Conservation (phyloP, 495 filamentous ascomycete species). For the Xylaria castorea region DNA sequence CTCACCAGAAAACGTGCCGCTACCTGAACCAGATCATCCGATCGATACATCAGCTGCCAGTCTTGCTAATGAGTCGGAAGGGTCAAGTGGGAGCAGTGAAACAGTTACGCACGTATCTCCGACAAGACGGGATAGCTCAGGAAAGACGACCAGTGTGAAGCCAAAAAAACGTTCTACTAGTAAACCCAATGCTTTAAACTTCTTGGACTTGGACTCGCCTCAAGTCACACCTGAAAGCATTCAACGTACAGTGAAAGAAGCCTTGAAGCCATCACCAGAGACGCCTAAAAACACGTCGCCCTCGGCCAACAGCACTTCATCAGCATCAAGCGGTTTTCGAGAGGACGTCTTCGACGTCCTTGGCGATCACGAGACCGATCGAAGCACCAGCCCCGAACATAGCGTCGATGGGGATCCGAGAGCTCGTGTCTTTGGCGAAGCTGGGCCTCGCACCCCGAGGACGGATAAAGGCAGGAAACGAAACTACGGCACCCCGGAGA, state of each 20-base stretch:
- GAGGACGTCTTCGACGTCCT: slow-evolving; percentile 42
- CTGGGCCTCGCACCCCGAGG: slow-evolving; percentile 26
- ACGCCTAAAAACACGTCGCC: slow-evolving; percentile 33
- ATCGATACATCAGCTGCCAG: neutral
- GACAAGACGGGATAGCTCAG: slow-evolving; percentile 31
- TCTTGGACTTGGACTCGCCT: slow-evolving; percentile 44
- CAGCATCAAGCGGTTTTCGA: slow-evolving; percentile 45
- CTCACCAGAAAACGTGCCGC: slow-evolving; percentile 23
- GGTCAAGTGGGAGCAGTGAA: slow-evolving; percentile 45
- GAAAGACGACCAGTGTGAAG: slow-evolving; percentile 40
- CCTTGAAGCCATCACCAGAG: slow-evolving; percentile 39
- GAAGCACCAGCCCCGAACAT: slow-evolving; percentile 53
- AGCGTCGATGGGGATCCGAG: slow-evolving; percentile 41
- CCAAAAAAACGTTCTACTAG: slow-evolving; percentile 34
- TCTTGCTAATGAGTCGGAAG: slow-evolving; percentile 34
- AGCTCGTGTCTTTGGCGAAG: slow-evolving; percentile 12
- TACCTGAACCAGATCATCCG: slow-evolving; percentile 7
- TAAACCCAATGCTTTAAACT: slow-evolving; percentile 42
- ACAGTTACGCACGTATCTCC: slow-evolving; percentile 44
- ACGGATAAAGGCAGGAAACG: slow-evolving; percentile 29
- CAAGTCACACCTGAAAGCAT: slow-evolving; percentile 41
- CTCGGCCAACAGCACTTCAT: slow-evolving; percentile 41
- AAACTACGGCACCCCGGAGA: slow-evolving; percentile 46
- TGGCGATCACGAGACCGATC: slow-evolving; percentile 50
- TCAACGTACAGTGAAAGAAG: slow-evolving; percentile 39